Evolutionary conservation across 1,284 basidiomycete species (phyloP).

Genomic region (Malassezia nana): DNA sequence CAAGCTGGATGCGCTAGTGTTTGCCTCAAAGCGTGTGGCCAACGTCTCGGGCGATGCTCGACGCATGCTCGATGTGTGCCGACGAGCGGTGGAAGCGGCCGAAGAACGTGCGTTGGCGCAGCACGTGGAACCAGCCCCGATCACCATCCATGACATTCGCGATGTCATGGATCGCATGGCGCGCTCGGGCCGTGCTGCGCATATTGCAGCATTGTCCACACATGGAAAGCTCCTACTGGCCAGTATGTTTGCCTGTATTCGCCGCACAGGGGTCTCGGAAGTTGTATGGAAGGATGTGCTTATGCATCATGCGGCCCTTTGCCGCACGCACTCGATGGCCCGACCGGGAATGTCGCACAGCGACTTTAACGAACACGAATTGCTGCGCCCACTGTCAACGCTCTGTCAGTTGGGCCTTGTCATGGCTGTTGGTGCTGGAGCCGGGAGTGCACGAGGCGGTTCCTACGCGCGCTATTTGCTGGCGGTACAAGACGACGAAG

Average conservation of each 20-base stretch:
- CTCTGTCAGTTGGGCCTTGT: constrained; percentile 33
- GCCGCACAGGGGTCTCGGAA: constrained; percentile 74
- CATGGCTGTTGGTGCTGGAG: constrained; percentile 36
- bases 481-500: constrained; percentile 39
- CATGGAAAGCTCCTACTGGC: constrained; percentile 51
- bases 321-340: constrained; percentile 21
- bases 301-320: constrained; percentile 29
- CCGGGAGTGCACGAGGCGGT: constrained; percentile 30
- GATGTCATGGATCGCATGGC: constrained; percentile 80
- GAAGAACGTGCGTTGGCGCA: constrained; percentile 45
- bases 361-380: constrained; percentile 8
- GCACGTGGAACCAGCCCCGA: constrained; percentile 52
- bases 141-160: constrained; percentile 65
- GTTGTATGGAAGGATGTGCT: constrained; percentile 68
- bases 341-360: neutral
- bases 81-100: constrained; percentile 48
- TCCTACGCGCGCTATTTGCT: constrained; percentile 32
- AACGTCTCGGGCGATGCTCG: constrained; percentile 90
- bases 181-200: constrained; percentile 64
- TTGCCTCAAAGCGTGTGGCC: constrained; percentile 82
- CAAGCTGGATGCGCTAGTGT: constrained; percentile 65
- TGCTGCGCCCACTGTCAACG: constrained; percentile 25
- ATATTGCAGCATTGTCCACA: constrained; percentile 32
- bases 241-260: constrained; percentile 69
- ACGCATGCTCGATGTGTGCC: constrained; percentile 82